phyloP scores from a whole-genome alignment of 2,329 filamentous ascomycete genomes.

The Pseudogymnoascus sp. region DNA sequence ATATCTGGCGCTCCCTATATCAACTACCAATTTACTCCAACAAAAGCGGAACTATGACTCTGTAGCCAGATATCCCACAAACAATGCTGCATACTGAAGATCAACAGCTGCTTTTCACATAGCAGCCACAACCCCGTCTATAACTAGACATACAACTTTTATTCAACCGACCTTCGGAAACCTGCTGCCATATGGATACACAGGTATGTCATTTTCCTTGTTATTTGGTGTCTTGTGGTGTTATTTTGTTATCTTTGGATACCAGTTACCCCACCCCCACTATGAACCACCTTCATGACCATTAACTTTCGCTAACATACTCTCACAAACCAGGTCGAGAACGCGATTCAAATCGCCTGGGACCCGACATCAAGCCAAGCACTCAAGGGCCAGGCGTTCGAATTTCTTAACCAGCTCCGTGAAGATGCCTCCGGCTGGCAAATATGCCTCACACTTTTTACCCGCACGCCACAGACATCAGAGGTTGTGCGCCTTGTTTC shows the following conservation, averaged over 20 bases:
- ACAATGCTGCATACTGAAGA: slow-evolving; percentile 8
- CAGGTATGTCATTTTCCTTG: not conserved
- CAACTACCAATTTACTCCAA: not conserved
- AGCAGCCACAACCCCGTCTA: slow-evolving; percentile 1
- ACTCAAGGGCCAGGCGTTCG: slow-evolving; percentile 74
- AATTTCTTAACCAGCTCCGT: slow-evolving; percentile 71
- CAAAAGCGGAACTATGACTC: slow-evolving; percentile 3
- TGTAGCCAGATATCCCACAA: slow-evolving; percentile 7
- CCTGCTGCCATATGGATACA: slow-evolving; percentile 8
- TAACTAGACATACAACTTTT: slow-evolving; percentile 4
- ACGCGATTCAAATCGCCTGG: slow-evolving; percentile 90
- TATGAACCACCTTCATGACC: not conserved
- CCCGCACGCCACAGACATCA: slow-evolving; percentile 62
- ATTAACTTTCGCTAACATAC: not conserved
- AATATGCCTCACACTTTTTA: slow-evolving; percentile 79
- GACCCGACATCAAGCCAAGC: slow-evolving; percentile 67
- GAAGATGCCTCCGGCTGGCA: slow-evolving; percentile 83
- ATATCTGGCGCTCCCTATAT: not conserved
- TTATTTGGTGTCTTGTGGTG: not conserved
- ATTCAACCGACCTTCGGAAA: not conserved
- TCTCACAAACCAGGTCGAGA: slow-evolving; percentile 64
- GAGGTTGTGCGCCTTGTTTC: slow-evolving; percentile 84
- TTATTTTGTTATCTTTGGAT: not conserved
- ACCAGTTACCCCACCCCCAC: slow-evolving; percentile 1
- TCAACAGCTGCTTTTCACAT: slow-evolving; percentile 5